Percentiles rank a stretch among this genome's conserved stretches.
phyloP scores from a whole-genome alignment of 768 basidiomycete genomes.

The Dentipellis fragilis region DNA sequence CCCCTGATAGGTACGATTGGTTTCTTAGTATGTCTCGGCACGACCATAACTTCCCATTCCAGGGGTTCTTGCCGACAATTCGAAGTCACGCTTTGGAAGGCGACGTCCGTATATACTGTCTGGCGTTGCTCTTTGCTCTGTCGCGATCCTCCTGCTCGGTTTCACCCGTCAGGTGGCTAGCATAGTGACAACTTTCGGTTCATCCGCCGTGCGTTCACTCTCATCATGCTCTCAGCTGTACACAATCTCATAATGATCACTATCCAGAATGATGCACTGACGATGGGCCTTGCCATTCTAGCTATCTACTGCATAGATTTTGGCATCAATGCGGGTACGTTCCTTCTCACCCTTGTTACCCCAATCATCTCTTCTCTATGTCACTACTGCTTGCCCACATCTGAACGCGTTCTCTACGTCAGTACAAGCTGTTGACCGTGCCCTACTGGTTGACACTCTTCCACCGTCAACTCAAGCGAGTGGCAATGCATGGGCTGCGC shows the following conservation, averaged over 20 bases:
- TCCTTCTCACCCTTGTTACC: not conserved
- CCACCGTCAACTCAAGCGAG: slow-evolving; percentile 65
- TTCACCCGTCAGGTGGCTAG: slow-evolving; percentile 65
- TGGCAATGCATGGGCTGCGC: slow-evolving; percentile 91
- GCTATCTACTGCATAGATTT: slow-evolving; percentile 65
- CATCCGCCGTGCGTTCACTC: slow-evolving; percentile 22
- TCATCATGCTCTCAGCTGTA: not conserved
- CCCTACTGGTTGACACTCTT: slow-evolving; percentile 79
- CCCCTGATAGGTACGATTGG: slow-evolving; percentile 64
- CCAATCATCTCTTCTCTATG: slow-evolving; percentile 25
- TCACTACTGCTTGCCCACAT: not conserved
- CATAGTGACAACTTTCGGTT: slow-evolving; percentile 27
- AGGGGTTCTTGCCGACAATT: slow-evolving; percentile 74
- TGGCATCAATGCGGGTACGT: slow-evolving; percentile 42
- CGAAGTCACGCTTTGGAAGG: slow-evolving; percentile 74
- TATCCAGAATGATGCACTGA: slow-evolving; percentile 49
- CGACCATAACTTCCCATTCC: not conserved
- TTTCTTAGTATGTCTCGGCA: not conserved
- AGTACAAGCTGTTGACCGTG: slow-evolving; percentile 88
- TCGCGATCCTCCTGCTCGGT: slow-evolving; percentile 74
- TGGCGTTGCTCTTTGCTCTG: slow-evolving; percentile 54
- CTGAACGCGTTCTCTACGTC: slow-evolving; percentile 1
- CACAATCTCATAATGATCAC: slow-evolving; percentile 10
- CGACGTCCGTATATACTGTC: slow-evolving; percentile 78
- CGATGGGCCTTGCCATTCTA: slow-evolving; percentile 68